Evolutionary conservation across 2,329 filamentous ascomycete species (phyloP), one percentile per base, ranked within the genome.

Genomic region (Pseudogymnoascus destructans): DNA sequence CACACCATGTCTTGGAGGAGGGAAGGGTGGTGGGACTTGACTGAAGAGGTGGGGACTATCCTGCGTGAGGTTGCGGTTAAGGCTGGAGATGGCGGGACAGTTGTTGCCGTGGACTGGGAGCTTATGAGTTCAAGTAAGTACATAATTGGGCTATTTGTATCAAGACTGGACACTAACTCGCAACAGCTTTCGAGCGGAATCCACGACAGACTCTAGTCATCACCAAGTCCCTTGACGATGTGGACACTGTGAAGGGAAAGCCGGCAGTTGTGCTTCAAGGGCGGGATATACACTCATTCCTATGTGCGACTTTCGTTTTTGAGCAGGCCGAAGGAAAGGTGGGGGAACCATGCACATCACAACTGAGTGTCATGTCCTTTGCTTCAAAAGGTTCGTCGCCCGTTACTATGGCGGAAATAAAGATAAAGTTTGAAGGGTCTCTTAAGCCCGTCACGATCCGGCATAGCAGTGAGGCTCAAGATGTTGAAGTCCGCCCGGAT

Each of bases 91-190:
- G 76, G 75, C 7, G 77, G 79, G 57, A 71, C 84, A 27, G 74
- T 85, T 7, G 70, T 86, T 33, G 75, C 80, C 25, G 77, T 84
- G 56, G 81, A 85, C 65, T 85, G 84, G 79, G 83, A 86, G 65
- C 71, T 86, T 46, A 73, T 85, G 67, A 75, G 80, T 59, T 76
- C 70, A 46, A 74, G 81, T 83, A 70, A 68, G 79, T 73, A n/a
- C 25, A 54, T 17, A 13, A 36, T 46, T 17, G 17, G 38, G 17
- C 25, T 25, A 30, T 9, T 40, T 35, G 23, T 10, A 40, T 17
- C 10, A 15, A 33, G 19, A 27, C 40, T 1, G 3, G 19, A 63
- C 27, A 54, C 65, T 70, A 59, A 68, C 60, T 30, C 38, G 59
- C 49, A 35, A 5, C 36, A 82, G 81, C 71, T 56, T 85, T 83